A percentile compares a stretch with the other conserved stretches of the same genome.
Evolutionary conservation across 2,329 filamentous ascomycete species (phyloP).

Genomic region (Cladorrhinum sp.): DNA sequence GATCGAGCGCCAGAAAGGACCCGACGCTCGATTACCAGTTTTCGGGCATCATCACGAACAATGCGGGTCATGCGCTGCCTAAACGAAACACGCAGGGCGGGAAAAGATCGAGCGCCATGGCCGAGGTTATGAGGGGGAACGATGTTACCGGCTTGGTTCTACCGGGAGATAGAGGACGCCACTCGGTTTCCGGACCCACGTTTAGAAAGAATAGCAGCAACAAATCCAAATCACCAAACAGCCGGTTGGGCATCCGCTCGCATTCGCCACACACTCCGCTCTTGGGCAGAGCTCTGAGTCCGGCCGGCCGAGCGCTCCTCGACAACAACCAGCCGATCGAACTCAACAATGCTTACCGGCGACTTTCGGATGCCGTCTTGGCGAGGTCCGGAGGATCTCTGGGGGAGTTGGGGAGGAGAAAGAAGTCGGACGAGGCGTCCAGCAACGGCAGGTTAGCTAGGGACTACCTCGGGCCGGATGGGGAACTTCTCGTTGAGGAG

Average conservation of each 20-base stretch:
- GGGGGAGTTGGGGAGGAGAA: conserved; percentile 58
- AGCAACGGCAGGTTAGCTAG: conserved; percentile 60
- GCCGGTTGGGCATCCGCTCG: conserved; percentile 47
- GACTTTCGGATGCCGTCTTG: conserved; percentile 69
- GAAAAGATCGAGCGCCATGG: conserved; percentile 41
- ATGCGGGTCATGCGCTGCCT: conserved; percentile 47
- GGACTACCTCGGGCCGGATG: conserved; percentile 63
- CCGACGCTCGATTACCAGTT: conserved; percentile 58
- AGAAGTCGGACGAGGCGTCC: conserved; percentile 44
- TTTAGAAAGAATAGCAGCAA: conserved; percentile 33
- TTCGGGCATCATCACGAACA: conserved; percentile 53
- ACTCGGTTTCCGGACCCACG: conserved; percentile 35
- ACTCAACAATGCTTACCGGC: conserved; percentile 66
- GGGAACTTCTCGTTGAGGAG: conserved; percentile 61
- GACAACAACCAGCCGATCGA: conserved; percentile 61
- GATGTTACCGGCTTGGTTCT: conserved; percentile 51
- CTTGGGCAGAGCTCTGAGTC: conserved; percentile 36
- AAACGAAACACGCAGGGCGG: conserved; percentile 50
- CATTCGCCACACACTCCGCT: conserved; percentile 43
- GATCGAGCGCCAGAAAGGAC: conserved; percentile 36
- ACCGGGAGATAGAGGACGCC: conserved; percentile 44
- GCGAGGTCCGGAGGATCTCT: conserved; percentile 61
- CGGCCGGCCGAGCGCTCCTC: conserved; percentile 44
- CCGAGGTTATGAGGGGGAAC: conserved; percentile 51
- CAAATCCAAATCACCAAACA: conserved; percentile 54